A percentile compares a stretch with the other conserved stretches of the same genome.
These are phyloP conservation scores for Iris pallida DNA, from an alignment of 116 monocot genomes.

Conservation along the genomic window DNA sequence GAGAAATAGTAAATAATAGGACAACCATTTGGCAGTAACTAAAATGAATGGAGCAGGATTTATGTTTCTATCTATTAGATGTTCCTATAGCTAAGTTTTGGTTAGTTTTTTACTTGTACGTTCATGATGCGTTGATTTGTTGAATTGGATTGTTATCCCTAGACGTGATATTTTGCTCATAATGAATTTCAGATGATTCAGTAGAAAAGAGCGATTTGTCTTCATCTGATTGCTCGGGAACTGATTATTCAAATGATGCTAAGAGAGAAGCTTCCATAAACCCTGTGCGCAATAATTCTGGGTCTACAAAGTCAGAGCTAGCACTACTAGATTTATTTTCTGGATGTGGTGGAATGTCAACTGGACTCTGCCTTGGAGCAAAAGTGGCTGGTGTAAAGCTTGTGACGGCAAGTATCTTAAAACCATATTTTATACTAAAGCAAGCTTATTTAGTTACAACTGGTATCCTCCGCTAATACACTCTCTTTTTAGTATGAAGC, in stretches of 20 bases:
- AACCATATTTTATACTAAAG: conserved; percentile 1
- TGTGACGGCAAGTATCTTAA: conserved; percentile 47
- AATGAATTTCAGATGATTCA: conserved; percentile 32
- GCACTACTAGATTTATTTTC: conserved; percentile 80
- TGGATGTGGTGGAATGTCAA: conserved; percentile 98
- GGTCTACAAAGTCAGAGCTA: conserved; percentile 29
- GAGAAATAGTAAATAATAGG: no score
- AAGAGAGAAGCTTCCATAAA: conserved; percentile 4
- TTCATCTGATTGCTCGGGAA: conserved; percentile 22
- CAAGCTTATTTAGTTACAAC: background rate
- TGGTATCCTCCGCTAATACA: background rate
- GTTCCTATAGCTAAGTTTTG: background rate
- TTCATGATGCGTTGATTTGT: background rate
- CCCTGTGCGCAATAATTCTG: conserved; percentile 6
- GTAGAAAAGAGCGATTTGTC: conserved; percentile 20
- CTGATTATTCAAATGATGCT: conserved; percentile 3
- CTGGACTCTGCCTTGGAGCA: conserved; percentile 81
- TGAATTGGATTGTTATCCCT: background rate
- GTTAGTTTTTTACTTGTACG: background rate
- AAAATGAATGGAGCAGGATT: no score
- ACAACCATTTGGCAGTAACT: no score
- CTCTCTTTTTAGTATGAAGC: background rate
- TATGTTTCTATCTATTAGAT: no score
- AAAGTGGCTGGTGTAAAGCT: conserved; percentile 57
- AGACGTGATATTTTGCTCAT: background rate